A percentile compares a stretch with the other conserved stretches of the same genome.
Evolutionary conservation across 2,329 filamentous ascomycete genomes (phyloP).

Genomic region (Epichloe sibirici): DNA sequence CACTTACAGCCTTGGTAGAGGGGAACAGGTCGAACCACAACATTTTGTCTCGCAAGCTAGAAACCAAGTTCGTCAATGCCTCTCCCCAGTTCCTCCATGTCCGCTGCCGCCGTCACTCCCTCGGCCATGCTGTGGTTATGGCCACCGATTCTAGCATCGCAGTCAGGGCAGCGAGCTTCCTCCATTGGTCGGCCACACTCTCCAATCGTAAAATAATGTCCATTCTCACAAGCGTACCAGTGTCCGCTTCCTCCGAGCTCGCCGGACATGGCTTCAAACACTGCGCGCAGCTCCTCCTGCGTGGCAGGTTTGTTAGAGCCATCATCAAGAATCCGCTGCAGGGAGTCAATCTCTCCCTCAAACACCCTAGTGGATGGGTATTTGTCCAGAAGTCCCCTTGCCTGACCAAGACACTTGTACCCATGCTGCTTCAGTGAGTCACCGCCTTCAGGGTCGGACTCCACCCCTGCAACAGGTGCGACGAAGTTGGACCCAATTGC

Average conservation of each 20-base stretch:
- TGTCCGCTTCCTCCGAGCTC: constrained; percentile 43
- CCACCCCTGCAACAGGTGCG: neutral
- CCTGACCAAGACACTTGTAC: neutral
- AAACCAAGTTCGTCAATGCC: neutral
- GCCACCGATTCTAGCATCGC: constrained; percentile 44
- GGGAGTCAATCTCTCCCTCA: neutral
- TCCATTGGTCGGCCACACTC: constrained; percentile 58
- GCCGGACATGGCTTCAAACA: constrained; percentile 37
- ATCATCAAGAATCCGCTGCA: constrained; percentile 9
- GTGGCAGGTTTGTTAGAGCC: constrained; percentile 37
- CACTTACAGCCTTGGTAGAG: too few species aligned
- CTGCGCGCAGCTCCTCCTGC: constrained; percentile 36
- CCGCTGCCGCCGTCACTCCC: constrained; percentile 37
- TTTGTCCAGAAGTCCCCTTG: neutral
- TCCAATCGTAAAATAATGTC: constrained; percentile 50
- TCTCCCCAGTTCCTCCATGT: constrained; percentile 6
- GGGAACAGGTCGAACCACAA: neutral
- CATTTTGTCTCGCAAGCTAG: neutral
- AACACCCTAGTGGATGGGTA: neutral
- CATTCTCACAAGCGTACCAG: constrained; percentile 48
- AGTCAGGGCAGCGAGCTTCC: constrained; percentile 47
- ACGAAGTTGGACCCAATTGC: constrained; percentile 25
- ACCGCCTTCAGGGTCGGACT: neutral
- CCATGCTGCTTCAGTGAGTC: neutral
- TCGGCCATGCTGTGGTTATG: constrained; percentile 31